Evolutionary conservation across 2,329 filamentous ascomycete species (phyloP), one percentile per base, ranked within the genome.

Genomic region (Dactylonectria macrodidyma): DNA sequence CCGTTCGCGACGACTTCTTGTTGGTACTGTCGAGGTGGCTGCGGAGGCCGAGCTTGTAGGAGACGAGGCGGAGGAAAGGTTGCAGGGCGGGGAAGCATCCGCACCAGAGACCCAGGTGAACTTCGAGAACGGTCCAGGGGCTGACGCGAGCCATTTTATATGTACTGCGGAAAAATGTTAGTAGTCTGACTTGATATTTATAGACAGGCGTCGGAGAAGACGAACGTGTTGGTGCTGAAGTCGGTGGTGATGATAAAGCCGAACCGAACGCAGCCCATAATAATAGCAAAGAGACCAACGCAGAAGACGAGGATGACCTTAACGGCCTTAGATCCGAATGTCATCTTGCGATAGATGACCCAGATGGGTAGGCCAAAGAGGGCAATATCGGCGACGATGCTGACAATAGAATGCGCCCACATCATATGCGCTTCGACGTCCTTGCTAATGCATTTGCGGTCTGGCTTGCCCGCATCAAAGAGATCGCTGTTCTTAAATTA

Each of bases 91-190:
- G 81, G 59, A 83, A 81, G 70, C 81, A 83, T 14, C 77, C 78
- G 61, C 80, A 80, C 82, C 82, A 84, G 19, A 84, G 73, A 7
- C 81, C 82, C 56, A 82, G 76, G 62, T 84, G 82, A 55, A 78
- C 76, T 72, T 84, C 81, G 30, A 83, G 75, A 57, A 82, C 79
- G 14, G 80, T 83, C 81, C 80, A 84, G 11, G 79, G 72, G 33
- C 73, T 76, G 22, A 80, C 75, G 2, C 71, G 77, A 9, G 76
- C 71, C 74, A 83, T 81, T 24, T 80, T 77, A 68, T 78, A 81
- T 1, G 81, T 82, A 19, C 79, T 81, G 57, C 16, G 16, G 5
- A 33, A 14, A 12, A 5, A 10, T 12, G 50, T 61, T 60, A 59
- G 60, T 19, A 30, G 26, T 7, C 26, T 34, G 6, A 19, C 19